Base-by-base conservation (phyloP, 495 filamentous ascomycete genomes). In the Astrothelium macrocarpum region DNA sequence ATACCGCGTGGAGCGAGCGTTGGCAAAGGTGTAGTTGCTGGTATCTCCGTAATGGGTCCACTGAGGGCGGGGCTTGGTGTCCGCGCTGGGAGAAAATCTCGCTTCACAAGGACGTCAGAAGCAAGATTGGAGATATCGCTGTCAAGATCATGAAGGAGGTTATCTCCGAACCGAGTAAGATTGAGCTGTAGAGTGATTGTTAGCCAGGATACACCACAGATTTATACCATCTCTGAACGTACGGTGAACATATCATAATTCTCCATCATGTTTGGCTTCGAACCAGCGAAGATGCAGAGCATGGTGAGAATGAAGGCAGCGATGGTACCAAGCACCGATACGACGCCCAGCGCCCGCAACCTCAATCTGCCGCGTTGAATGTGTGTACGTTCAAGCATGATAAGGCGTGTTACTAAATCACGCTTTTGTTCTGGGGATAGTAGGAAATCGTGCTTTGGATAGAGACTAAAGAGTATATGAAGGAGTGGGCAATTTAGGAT, bases 261-360 rank as follows among this genome's bases (percentile, higher is more conserved):
- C 62, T 86, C 79, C 68, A 91, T 80, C 69, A 84, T 80, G 53
- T 77, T 79, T 62, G 73, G 80, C 66, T 81, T 79, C 10, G 79
- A 76, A 34, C 89, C 90, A 2, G 90, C 86, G 66, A 92, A 85
- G 63, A 93, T 79, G 39, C 84, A 86, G 43, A 91, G 75, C 66
- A 90, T 76, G 16, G 80, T 79, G 39, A 93, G 76, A 53, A 91
- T 79, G 68, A 91, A 86, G 43, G 84, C 83, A 20, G 78, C 80
- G 31, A 86, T 78, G 16, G 79, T 79, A 61, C 78, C 70, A 26
- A 79, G 59, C 2, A 76, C 67, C 0, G 81, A 78, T 26, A 80
- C 43, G n/a, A 80, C 28, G n/a, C 74, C 77, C 23, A 69, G 59
- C 0, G 70, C 59, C 34, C 77, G 73, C 74, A 77, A 9, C 49